Percentiles rank a stretch among this genome's conserved stretches.
Evolutionary conservation across 768 basidiomycete species (phyloP).

Genomic region (Chalciporus pseudorubinellus): DNA sequence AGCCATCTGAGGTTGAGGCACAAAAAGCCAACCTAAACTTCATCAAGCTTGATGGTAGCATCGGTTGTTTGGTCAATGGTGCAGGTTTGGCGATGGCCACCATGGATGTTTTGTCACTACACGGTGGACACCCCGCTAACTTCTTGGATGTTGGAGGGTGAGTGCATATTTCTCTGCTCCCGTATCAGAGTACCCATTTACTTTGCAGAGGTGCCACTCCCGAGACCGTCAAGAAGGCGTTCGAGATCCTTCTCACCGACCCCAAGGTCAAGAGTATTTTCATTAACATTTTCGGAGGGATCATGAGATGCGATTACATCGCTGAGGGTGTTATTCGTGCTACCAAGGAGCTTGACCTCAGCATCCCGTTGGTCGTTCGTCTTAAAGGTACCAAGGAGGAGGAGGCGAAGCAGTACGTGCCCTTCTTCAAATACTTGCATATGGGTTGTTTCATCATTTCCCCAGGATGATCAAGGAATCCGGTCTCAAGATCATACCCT

Average conservation of each 20-base stretch:
- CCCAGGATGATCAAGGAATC: constrained; percentile 89
- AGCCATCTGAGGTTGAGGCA: constrained; percentile 96
- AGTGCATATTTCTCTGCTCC: constrained; percentile 14
- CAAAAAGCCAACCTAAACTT: constrained; percentile 96
- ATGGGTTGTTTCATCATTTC: constrained; percentile 6
- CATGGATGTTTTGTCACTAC: constrained; percentile 97
- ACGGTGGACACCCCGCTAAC: constrained; percentile 96
- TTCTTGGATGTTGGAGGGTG: constrained; percentile 98
- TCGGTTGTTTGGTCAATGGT: constrained; percentile 98
- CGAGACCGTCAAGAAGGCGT: constrained; percentile 99
- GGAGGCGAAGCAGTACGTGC: constrained; percentile 88
- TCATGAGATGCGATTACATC: constrained; percentile 99
- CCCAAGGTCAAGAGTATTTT: constrained; percentile 97
- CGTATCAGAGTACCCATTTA: background rate
- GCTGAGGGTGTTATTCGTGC: constrained; percentile 99
- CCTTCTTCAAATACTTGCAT: background rate
- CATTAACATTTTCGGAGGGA: constrained; percentile 97
- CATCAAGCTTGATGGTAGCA: constrained; percentile 96
- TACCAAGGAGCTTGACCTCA: constrained; percentile 83
- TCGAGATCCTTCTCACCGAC: constrained; percentile 89
- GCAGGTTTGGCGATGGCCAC: constrained; percentile 99
- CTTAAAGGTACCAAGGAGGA: constrained; percentile 96
- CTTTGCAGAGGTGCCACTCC: constrained; percentile 86
- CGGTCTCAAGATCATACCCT: constrained; percentile 89
- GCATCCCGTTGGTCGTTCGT: constrained; percentile 87